Conservation (phyloP, 2,329 filamentous ascomycete genomes). For the Trichoderma brevicompactum region DNA sequence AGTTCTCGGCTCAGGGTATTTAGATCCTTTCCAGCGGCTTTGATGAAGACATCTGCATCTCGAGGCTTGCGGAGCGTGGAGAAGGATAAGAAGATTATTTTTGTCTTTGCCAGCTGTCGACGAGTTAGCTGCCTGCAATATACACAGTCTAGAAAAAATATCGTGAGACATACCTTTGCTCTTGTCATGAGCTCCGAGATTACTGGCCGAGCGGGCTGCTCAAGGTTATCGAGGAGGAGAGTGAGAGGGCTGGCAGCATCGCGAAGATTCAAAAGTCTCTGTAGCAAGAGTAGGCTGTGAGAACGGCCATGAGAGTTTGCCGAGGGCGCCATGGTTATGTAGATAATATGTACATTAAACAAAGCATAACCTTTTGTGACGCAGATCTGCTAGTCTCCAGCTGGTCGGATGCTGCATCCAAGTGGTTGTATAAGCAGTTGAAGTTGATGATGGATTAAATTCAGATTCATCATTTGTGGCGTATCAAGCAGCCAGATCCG, state of each 20-base stretch:
- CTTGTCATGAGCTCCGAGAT: conserved; percentile 74
- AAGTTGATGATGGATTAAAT: neutral
- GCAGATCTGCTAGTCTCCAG: neutral
- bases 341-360: neutral
- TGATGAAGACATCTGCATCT: conserved; percentile 70
- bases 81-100: conserved; percentile 78
- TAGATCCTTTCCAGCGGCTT: conserved; percentile 63
- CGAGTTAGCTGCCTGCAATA: neutral
- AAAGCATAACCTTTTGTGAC: no score
- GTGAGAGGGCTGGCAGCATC: conserved; percentile 86
- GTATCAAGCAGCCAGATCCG: neutral
- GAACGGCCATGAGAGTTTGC: conserved; percentile 72
- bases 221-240: conserved; percentile 79
- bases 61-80: conserved; percentile 69
- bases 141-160: neutral
- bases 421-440: neutral
- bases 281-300: conserved; percentile 81
- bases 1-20: conserved; percentile 64
- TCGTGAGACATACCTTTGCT: conserved; percentile 63
- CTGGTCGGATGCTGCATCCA: neutral
- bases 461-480: conserved; percentile 2
- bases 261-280: conserved; percentile 77
- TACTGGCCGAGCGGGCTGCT: conserved; percentile 75
- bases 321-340: conserved; percentile 56
- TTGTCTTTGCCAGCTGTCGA: conserved; percentile 61